These are phyloP conservation scores for Rhizodiscina lignyota DNA, from an alignment of 495 filamentous ascomycete species.

Conservation along the genomic window DNA sequence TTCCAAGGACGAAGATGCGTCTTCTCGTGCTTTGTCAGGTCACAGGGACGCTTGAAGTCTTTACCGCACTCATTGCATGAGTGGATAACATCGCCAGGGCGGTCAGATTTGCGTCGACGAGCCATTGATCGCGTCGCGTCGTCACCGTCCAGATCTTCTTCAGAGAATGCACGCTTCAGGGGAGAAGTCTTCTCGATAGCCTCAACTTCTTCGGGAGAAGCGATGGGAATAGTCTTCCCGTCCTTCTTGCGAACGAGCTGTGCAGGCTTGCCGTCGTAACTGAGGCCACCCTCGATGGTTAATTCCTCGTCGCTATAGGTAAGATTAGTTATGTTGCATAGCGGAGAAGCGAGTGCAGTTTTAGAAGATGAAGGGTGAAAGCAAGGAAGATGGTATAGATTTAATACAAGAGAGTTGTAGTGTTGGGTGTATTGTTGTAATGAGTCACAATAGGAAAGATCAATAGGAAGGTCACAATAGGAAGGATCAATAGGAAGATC, in stretches of 20 bases:
- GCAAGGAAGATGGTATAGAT: no score
- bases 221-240: conserved; percentile 59
- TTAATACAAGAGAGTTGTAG: no score
- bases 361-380: neutral
- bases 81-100: conserved; percentile 21
- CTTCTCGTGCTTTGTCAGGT: conserved; percentile 92
- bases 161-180: conserved; percentile 8
- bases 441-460: neutral
- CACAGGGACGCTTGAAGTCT: conserved; percentile 82
- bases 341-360: neutral
- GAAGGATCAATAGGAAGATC: conserved; percentile 2
- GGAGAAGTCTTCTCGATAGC: conserved; percentile 3
- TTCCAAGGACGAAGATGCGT: conserved; percentile 94
- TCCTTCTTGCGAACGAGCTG: conserved; percentile 62
- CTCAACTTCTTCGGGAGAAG: conserved; percentile 30
- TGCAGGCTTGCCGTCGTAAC: conserved; percentile 56
- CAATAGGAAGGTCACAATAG: neutral
- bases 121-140: conserved; percentile 77
- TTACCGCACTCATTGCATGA: conserved; percentile 48
- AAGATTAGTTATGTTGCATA: neutral
- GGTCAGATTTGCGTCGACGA: conserved; percentile 63
- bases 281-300: conserved; percentile 57
- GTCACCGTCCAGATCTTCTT: conserved; percentile 40
- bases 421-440: neutral
- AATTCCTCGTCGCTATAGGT: conserved; percentile 32